Conservation (phyloP, 2,329 filamentous ascomycete species). For the Penicillium hesseltinei region DNA sequence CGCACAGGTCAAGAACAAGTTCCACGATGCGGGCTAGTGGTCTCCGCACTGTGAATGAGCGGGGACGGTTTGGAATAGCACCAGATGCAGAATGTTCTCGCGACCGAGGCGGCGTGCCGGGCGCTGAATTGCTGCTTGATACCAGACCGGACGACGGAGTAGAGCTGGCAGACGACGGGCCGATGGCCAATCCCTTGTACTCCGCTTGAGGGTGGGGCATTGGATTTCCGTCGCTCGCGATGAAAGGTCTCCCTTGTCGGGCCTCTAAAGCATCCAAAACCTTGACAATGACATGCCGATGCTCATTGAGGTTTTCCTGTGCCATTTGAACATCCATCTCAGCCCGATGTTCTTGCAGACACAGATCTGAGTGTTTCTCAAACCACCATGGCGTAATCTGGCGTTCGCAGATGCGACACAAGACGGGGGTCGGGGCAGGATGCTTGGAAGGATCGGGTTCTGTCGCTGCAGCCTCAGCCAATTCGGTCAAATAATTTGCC, state of each 20-base stretch:
- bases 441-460: constrained; percentile 71
- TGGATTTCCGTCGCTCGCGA: constrained; percentile 37
- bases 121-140: constrained; percentile 68
- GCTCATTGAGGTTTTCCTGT: constrained; percentile 87
- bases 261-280: constrained; percentile 90
- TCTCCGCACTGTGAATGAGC: constrained; percentile 86
- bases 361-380: constrained; percentile 96
- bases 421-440: constrained; percentile 76
- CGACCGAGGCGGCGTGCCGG: constrained; percentile 63
- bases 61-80: constrained; percentile 73
- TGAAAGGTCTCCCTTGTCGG: constrained; percentile 43
- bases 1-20: constrained; percentile 88
- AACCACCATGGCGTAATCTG: constrained; percentile 99
- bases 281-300: constrained; percentile 90
- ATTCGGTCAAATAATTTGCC: constrained; percentile 84
- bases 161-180: constrained; percentile 64
- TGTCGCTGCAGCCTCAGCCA: constrained; percentile 78
- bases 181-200: constrained; percentile 85
- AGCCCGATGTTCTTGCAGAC: constrained; percentile 89
- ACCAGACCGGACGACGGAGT: constrained; percentile 70
- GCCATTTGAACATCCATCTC: constrained; percentile 98
- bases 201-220: constrained; percentile 64
- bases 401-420: constrained; percentile 96
- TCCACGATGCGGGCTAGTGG: constrained; percentile 93
- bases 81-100: constrained; percentile 65